Percentiles rank a stretch among this genome's conserved stretches.
Conservation (phyloP, 192 early-diverging fungal genomes). For the Gamsiella multidivaricata region DNA sequence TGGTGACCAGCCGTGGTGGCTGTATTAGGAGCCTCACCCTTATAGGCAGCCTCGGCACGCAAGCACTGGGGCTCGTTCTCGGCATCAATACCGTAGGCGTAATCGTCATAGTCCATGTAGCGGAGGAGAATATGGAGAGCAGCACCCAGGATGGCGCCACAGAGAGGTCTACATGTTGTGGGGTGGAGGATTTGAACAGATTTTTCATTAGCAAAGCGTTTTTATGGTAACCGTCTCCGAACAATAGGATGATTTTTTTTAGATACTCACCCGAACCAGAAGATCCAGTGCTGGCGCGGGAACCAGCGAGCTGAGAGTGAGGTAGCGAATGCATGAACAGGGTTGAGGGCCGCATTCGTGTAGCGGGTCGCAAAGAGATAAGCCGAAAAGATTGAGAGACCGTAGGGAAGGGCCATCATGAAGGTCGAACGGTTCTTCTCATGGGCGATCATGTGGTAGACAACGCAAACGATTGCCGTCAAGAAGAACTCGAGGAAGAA, state of each 20-base stretch:
- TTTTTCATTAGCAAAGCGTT: not conserved
- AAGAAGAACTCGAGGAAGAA: conserved; percentile 53
- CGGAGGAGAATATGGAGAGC: conserved; percentile 44
- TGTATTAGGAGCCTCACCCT: conserved; percentile 11
- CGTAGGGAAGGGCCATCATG: conserved; percentile 37
- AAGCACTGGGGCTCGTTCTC: conserved; percentile 43
- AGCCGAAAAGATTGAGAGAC: conserved; percentile 34
- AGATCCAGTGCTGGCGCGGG: conserved; percentile 69
- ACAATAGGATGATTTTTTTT: too few species aligned
- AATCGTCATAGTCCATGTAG: conserved; percentile 23
- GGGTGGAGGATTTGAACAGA: too few species aligned
- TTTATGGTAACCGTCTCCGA: too few species aligned
- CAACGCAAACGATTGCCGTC: conserved; percentile 31
- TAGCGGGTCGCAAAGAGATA: conserved; percentile 39
- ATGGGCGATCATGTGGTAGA: conserved; percentile 40
- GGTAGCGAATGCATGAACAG: conserved; percentile 71
- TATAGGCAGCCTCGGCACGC: conserved; percentile 30
- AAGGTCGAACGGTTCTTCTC: conserved; percentile 48
- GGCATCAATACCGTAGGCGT: conserved; percentile 38
- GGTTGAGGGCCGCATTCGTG: conserved; percentile 70
- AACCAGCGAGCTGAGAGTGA: conserved; percentile 61
- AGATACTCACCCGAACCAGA: conserved; percentile 67
- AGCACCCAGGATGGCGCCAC: conserved; percentile 30
- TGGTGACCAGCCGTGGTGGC: not conserved
- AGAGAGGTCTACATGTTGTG: conserved; percentile 24